Percentiles rank a stretch among this genome's conserved stretches.
These are phyloP conservation scores for Parmelia sp. DNA, from an alignment of 495 filamentous ascomycete genomes.

Conservation along the genomic window DNA sequence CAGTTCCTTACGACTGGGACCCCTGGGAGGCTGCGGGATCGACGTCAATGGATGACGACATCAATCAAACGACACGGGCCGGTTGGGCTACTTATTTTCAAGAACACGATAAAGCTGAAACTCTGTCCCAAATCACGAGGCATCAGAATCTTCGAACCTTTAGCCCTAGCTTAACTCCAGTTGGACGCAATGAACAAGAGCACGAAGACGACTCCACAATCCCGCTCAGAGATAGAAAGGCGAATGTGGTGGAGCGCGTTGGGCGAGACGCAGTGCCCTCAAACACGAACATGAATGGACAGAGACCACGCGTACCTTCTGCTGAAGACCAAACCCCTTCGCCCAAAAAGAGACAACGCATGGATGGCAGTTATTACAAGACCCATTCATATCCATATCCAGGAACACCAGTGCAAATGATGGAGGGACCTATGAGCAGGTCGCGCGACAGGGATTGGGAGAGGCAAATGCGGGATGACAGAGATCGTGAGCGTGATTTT, in stretches of 20 bases:
- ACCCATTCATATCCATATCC: background rate
- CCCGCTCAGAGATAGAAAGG: too few relatives aligned
- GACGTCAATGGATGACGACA: background rate
- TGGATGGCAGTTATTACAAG: background rate
- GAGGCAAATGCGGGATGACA: constrained; percentile 39
- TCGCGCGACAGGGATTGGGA: constrained; percentile 49
- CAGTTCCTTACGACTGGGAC: background rate
- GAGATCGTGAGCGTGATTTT: constrained; percentile 39
- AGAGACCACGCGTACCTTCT: too few relatives aligned
- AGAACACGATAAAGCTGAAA: background rate
- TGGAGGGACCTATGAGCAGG: constrained; percentile 47
- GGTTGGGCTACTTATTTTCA: background rate
- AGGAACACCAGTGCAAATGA: too few relatives aligned
- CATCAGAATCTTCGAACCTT: background rate
- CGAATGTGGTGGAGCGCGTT: too few relatives aligned
- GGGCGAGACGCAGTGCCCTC: too few relatives aligned
- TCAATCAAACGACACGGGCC: background rate
- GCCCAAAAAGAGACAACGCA: background rate
- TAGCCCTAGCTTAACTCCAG: background rate
- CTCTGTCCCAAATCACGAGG: background rate
- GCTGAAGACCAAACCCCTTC: too few relatives aligned
- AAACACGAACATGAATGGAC: too few relatives aligned
- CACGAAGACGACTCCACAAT: too few relatives aligned
- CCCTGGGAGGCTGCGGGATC: background rate
- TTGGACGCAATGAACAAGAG: too few relatives aligned